These are phyloP conservation scores for Cordyceps pruinosa DNA, from an alignment of 2,329 filamentous ascomycete species.

Conservation along the genomic window DNA sequence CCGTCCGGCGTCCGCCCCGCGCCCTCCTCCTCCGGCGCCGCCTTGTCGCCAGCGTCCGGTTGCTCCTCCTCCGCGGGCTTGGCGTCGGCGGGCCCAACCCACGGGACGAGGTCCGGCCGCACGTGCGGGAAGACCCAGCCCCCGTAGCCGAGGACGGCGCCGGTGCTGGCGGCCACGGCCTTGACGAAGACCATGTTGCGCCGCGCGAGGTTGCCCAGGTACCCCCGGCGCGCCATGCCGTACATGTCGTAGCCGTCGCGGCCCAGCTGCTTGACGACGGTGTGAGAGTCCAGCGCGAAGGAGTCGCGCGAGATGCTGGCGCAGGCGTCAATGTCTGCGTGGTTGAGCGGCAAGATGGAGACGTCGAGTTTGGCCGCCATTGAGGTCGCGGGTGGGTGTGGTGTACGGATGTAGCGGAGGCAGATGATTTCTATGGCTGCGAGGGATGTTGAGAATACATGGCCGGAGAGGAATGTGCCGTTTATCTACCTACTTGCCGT, in stretches of 20 bases:
- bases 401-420: background rate
- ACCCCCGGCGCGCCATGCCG: constrained; percentile 3
- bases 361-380: constrained; percentile 5
- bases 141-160: constrained; percentile 11
- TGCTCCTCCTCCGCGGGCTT: background rate
- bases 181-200: constrained; percentile 12
- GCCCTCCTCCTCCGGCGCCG: background rate
- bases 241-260: constrained; percentile 14
- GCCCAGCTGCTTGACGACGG: constrained; percentile 14
- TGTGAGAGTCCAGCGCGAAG: constrained; percentile 13
- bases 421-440: background rate
- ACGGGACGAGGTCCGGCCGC: constrained; percentile 1
- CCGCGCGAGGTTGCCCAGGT: constrained; percentile 8
- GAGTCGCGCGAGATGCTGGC: constrained; percentile 5
- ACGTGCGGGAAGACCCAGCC: constrained; percentile 12
- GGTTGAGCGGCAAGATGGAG: constrained; percentile 12
- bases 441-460: background rate
- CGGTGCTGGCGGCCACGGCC: constrained; percentile 8
- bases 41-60: background rate
- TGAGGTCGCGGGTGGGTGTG: background rate
- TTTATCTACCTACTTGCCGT: background rate
- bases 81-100: constrained; percentile 1
- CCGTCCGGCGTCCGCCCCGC: background rate
- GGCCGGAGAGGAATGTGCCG: no score
- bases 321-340: constrained; percentile 12